Conservation (phyloP, 2,329 filamentous ascomycete species). For the Didymella pinodella region DNA sequence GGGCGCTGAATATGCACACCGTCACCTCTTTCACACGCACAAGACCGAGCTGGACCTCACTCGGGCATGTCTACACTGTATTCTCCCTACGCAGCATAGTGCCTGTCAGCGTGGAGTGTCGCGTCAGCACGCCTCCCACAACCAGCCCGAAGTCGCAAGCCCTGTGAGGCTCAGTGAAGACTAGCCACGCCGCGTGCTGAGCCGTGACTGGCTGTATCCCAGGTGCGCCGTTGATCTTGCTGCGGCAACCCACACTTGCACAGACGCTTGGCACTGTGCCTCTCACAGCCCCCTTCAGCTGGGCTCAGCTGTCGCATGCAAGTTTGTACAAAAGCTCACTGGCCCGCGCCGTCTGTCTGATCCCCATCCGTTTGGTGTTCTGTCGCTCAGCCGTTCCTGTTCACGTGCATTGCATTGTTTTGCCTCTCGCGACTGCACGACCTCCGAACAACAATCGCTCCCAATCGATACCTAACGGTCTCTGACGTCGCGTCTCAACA, state of each 20-base stretch:
- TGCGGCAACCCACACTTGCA: constrained; percentile 14
- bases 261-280: constrained; percentile 15
- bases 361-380: constrained; percentile 16
- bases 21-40: constrained; percentile 1
- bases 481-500: constrained; percentile 19
- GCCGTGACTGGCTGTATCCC: constrained; percentile 6
- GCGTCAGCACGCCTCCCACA: constrained; percentile 25
- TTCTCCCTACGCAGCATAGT: constrained; percentile 22
- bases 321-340: constrained; percentile 23
- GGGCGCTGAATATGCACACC: constrained; percentile 5
- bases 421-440: constrained; percentile 5
- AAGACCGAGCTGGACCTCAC: constrained; percentile 9
- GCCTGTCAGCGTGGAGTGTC: constrained; percentile 15
- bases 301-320: constrained; percentile 24
- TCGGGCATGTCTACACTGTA: constrained; percentile 6
- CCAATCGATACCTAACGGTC: constrained; percentile 17
- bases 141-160: constrained; percentile 28
- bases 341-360: constrained; percentile 15
- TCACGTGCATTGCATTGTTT: constrained; percentile 14
- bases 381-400: constrained; percentile 14
- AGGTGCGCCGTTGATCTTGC: constrained; percentile 5
- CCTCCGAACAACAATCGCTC: constrained; percentile 3
- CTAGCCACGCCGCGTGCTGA: constrained; percentile 13
- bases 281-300: constrained; percentile 25
- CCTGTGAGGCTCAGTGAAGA: constrained; percentile 33